phyloP scores from a whole-genome alignment of 2,329 filamentous ascomycete genomes.

The Exophiala xenobiotica region DNA sequence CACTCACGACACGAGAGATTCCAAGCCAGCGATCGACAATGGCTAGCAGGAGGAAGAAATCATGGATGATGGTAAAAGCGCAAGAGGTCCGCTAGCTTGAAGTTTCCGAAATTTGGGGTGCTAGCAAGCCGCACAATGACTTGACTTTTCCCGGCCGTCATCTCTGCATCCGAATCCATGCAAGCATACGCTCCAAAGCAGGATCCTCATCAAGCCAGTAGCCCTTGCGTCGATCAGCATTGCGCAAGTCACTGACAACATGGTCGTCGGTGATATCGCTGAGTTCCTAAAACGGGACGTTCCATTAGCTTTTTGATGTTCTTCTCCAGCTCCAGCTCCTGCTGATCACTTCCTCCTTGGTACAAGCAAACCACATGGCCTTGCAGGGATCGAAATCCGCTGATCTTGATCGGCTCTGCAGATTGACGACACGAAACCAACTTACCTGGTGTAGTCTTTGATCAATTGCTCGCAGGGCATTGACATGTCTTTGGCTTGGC shows the following conservation, averaged over 20 bases:
- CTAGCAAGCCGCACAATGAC: too few relatives aligned
- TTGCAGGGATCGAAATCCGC: too few relatives aligned
- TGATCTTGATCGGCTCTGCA: too few relatives aligned
- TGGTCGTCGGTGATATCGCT: conserved; percentile 56
- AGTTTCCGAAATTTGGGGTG: too few relatives aligned
- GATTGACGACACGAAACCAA: not conserved
- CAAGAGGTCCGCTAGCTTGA: not conserved
- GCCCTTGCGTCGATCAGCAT: conserved; percentile 55
- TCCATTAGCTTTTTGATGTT: conserved; percentile 11
- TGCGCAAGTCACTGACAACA: conserved; percentile 56
- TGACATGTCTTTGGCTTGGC: conserved; percentile 48
- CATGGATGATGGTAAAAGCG: not conserved
- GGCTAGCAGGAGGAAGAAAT: not conserved
- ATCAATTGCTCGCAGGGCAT: conserved; percentile 51
- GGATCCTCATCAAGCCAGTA: conserved; percentile 65
- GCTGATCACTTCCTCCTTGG: conserved; percentile 26
- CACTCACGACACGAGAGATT: not conserved
- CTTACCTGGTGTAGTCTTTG: conserved; percentile 50
- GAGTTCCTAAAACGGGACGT: conserved; percentile 49
- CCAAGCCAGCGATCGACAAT: not conserved
- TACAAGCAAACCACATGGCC: conserved; percentile 16
- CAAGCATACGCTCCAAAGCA: conserved; percentile 50
- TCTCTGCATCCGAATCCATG: conserved; percentile 44
- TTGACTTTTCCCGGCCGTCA: too few relatives aligned
- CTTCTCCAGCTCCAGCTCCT: not conserved